Evolutionary conservation across 768 basidiomycete species (phyloP).

Genomic region (Termitomyces sp.): DNA sequence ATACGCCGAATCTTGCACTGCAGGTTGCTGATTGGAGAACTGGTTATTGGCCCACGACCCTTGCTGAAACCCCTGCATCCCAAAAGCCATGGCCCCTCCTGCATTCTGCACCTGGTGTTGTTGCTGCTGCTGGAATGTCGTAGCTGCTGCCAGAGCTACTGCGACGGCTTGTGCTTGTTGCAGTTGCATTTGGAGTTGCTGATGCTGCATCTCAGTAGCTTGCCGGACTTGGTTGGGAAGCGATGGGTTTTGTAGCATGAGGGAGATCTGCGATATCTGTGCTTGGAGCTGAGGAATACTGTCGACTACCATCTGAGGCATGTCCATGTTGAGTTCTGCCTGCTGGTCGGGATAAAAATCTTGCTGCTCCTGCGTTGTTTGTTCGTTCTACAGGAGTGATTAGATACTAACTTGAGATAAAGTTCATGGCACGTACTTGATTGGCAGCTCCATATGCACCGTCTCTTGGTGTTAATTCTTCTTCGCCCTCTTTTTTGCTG

Average conservation of each 20-base stretch:
- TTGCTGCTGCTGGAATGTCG: conserved; percentile 50
- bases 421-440: conserved; percentile 26
- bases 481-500: conserved; percentile 58
- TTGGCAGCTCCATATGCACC: conserved; percentile 17
- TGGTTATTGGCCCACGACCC: conserved; percentile 38
- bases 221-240: conserved; percentile 69
- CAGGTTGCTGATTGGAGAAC: conserved; percentile 59
- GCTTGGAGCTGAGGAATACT: conserved; percentile 81
- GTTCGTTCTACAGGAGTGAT: conserved; percentile 15
- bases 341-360: conserved; percentile 74
- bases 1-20: conserved; percentile 78
- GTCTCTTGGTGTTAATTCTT: conserved; percentile 25
- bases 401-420: background rate
- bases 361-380: conserved; percentile 38
- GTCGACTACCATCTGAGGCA: conserved; percentile 66
- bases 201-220: conserved; percentile 78
- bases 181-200: conserved; percentile 74
- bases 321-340: conserved; percentile 56
- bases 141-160: conserved; percentile 55
- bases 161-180: conserved; percentile 73
- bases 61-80: conserved; percentile 33
- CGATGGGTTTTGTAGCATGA: conserved; percentile 74
- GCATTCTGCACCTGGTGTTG: conserved; percentile 32
- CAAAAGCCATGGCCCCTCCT: conserved; percentile 32
- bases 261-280: conserved; percentile 73